phyloP scores from a whole-genome alignment of 306 rosid species.

The Corylus heterophylla region DNA sequence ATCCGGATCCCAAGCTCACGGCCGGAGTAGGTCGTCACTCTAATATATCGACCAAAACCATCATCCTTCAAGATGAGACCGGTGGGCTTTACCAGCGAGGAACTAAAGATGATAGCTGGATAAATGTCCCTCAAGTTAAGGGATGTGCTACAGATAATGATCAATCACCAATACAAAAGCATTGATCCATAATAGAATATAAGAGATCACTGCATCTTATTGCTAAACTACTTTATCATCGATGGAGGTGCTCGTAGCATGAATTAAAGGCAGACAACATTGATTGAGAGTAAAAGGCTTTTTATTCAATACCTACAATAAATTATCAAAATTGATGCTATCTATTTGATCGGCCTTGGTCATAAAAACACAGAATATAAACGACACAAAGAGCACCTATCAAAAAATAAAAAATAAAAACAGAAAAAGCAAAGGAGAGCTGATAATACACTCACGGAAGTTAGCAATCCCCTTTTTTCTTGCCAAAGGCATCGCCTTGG shows the following conservation, averaged over 20 bases:
- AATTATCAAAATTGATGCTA: not conserved
- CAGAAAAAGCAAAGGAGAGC: not conserved
- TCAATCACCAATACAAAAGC: slow-evolving; percentile 40
- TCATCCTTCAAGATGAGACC: slow-evolving; percentile 44
- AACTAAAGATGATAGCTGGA: slow-evolving; percentile 39
- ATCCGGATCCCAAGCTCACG: not conserved
- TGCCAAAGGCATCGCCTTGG: slow-evolving; percentile 24
- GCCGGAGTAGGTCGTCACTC: slow-evolving; percentile 44
- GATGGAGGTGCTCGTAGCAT: not conserved
- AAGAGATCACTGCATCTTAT: not conserved
- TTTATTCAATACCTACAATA: not conserved
- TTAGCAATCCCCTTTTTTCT: slow-evolving; percentile 20
- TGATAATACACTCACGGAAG: slow-evolving; percentile 6
- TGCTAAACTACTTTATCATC: not conserved
- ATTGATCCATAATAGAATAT: slow-evolving; percentile 23
- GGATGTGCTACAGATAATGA: slow-evolving; percentile 46
- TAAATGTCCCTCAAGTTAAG: slow-evolving; percentile 33
- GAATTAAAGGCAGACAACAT: not conserved
- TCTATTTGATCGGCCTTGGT: not conserved
- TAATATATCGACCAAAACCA: slow-evolving; percentile 37
- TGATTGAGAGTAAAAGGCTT: not conserved
- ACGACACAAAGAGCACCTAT: not conserved
- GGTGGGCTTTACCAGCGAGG: slow-evolving; percentile 17
- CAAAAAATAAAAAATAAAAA: not conserved
- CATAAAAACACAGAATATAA: not conserved